A percentile compares a stretch with the other conserved stretches of the same genome.
Conservation (phyloP, 768 basidiomycete species). For the Auricularia sp. region DNA sequence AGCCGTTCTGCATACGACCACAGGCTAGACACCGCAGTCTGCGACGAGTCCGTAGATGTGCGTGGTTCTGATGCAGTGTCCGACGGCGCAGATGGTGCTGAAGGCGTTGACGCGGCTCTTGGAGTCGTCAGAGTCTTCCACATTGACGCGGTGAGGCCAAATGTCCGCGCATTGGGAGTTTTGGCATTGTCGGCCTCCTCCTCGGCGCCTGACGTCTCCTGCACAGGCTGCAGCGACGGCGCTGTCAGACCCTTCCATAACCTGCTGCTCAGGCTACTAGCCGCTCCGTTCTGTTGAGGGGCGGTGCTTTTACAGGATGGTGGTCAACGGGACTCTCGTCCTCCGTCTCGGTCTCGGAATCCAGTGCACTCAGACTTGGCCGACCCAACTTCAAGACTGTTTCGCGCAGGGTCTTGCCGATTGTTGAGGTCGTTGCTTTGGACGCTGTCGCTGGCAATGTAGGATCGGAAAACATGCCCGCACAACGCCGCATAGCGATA, state of each 20-base stretch:
- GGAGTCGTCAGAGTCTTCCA: conserved; percentile 1
- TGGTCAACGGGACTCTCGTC: conserved; percentile 3
- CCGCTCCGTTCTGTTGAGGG: not conserved
- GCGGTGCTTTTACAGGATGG: not conserved
- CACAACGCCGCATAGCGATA: conserved; percentile 39
- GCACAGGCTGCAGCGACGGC: conserved; percentile 12
- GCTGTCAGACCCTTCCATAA: conserved; percentile 20
- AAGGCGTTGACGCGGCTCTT: not conserved
- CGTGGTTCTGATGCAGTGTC: conserved; percentile 9
- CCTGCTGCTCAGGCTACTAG: conserved; percentile 16
- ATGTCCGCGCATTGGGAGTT: conserved; percentile 35
- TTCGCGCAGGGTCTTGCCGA: conserved; percentile 36
- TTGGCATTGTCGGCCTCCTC: conserved; percentile 18
- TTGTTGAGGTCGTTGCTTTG: conserved; percentile 18
- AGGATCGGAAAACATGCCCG: not conserved
- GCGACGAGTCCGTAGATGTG: conserved; percentile 1
- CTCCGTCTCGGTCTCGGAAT: conserved; percentile 1
- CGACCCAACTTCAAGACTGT: conserved; percentile 31
- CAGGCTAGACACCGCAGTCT: conserved; percentile 26
- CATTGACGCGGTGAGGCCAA: not conserved
- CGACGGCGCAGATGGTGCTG: conserved; percentile 8
- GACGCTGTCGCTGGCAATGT: conserved; percentile 23
- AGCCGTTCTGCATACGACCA: conserved; percentile 69
- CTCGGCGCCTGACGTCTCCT: not conserved
- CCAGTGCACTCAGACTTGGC: not conserved